Conservation (phyloP, 2,329 filamentous ascomycete species). For the Xylariomycetidae sp. region DNA sequence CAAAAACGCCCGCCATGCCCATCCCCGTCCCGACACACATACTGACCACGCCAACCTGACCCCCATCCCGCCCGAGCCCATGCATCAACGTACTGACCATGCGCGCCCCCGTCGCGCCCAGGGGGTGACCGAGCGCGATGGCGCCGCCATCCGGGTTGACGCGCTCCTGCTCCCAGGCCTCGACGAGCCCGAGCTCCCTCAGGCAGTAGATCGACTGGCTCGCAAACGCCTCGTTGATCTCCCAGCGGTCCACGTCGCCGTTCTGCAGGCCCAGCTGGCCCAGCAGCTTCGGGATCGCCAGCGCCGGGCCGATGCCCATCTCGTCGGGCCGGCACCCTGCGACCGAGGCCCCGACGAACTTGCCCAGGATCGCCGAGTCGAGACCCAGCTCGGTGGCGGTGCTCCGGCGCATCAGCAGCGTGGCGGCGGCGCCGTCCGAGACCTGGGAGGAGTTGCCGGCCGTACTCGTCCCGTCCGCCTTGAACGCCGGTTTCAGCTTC, state of each 20-base stretch:
- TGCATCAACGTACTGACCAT: conserved; percentile 68
- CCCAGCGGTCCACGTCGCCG: conserved; percentile 77
- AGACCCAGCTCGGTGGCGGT: conserved; percentile 73
- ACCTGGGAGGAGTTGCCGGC: conserved; percentile 86
- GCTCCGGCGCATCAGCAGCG: conserved; percentile 78
- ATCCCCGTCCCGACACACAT: conserved; percentile 89
- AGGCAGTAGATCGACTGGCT: conserved; percentile 67
- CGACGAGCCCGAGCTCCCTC: conserved; percentile 62
- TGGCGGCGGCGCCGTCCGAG: conserved; percentile 80
- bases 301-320: conserved; percentile 87
- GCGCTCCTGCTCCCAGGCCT: conserved; percentile 56
- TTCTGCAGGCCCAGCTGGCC: conserved; percentile 59
- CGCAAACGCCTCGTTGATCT: conserved; percentile 83
- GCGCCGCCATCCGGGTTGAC: conserved; percentile 92
- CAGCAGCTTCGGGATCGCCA: conserved; percentile 83
- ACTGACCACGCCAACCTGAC: conserved; percentile 78
- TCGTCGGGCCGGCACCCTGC: conserved; percentile 81
- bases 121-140: conserved; percentile 88
- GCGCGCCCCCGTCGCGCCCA: conserved; percentile 82
- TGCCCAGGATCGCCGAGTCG: conserved; percentile 65
- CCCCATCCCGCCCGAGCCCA: conserved; percentile 64
- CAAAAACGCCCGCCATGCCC: conserved; percentile 67
- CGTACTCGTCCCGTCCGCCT: conserved; percentile 67
- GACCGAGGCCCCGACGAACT: conserved; percentile 73
- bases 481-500: conserved; percentile 83